Conservation (phyloP, 176 grass and related monocot species). For the Juncus effusus region DNA sequence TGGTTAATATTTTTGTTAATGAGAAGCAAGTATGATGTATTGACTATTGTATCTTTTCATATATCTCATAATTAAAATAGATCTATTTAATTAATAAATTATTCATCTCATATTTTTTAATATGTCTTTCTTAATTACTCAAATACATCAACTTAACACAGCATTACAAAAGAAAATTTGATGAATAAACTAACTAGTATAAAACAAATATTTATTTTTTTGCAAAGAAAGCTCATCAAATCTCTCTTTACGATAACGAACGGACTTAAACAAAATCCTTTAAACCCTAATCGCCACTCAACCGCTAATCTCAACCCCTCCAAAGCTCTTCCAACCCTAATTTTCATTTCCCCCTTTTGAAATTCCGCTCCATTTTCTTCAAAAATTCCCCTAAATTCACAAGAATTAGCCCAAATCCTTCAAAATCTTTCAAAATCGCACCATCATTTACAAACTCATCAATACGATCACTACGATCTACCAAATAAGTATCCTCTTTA, state of each 20-base stretch:
- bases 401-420: constrained; percentile 19
- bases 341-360: constrained; percentile 32
- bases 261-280: constrained; percentile 53
- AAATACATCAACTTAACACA: too few species aligned
- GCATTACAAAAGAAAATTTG: too few species aligned
- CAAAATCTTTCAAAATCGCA: constrained; percentile 31
- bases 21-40: too few species aligned
- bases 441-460: constrained; percentile 32
- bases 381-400: constrained; percentile 43
- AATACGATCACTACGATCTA: constrained; percentile 38
- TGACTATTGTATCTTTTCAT: too few species aligned
- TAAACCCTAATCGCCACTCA: constrained; percentile 74
- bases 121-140: too few species aligned
- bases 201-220: not conserved
- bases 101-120: too few species aligned
- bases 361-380: constrained; percentile 35
- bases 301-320: constrained; percentile 82
- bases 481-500: constrained; percentile 50
- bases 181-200: too few species aligned
- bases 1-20: too few species aligned
- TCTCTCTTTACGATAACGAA: constrained; percentile 46
- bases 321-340: constrained; percentile 38
- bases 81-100: too few species aligned
- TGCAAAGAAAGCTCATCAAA: constrained; percentile 39
- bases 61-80: too few species aligned